phyloP scores from a whole-genome alignment of 805 yeast species.

The Wickerhamomyces hampshirensis region DNA sequence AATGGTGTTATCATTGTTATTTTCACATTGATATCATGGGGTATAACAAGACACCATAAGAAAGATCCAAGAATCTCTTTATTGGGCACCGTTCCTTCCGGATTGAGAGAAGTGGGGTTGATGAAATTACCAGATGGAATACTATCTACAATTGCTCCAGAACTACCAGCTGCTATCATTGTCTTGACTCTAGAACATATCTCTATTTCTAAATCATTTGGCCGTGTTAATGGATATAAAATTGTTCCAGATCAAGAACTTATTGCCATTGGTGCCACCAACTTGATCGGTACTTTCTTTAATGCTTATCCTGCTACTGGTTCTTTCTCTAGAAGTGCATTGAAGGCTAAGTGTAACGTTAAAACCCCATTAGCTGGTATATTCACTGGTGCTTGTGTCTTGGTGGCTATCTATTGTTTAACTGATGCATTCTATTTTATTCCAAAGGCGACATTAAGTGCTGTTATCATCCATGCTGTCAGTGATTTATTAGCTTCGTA shows the following conservation, averaged over 20 bases:
- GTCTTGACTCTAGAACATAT: constrained; percentile 86
- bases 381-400: constrained; percentile 83
- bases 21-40: constrained; percentile 81
- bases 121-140: constrained; percentile 61
- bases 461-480: constrained; percentile 91
- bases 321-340: constrained; percentile 90
- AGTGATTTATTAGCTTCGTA: constrained; percentile 75
- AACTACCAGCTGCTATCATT: constrained; percentile 81
- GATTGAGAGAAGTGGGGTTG: constrained; percentile 71
- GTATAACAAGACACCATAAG: constrained; percentile 50
- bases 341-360: constrained; percentile 93
- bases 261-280: constrained; percentile 89
- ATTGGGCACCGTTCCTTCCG: constrained; percentile 78
- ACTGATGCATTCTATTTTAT: constrained; percentile 83
- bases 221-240: constrained; percentile 86
- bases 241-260: constrained; percentile 91
- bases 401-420: constrained; percentile 79
- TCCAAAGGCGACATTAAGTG: constrained; percentile 83
- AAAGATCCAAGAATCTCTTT: constrained; percentile 43
- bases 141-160: constrained; percentile 57
- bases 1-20: constrained; percentile 78
- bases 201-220: constrained; percentile 90
- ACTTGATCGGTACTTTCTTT: constrained; percentile 87
- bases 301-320: constrained; percentile 95
- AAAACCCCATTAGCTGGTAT: constrained; percentile 92